Conservation (phyloP, 1,284 basidiomycete species). For the Cutaneotrichosporon cutaneum region DNA sequence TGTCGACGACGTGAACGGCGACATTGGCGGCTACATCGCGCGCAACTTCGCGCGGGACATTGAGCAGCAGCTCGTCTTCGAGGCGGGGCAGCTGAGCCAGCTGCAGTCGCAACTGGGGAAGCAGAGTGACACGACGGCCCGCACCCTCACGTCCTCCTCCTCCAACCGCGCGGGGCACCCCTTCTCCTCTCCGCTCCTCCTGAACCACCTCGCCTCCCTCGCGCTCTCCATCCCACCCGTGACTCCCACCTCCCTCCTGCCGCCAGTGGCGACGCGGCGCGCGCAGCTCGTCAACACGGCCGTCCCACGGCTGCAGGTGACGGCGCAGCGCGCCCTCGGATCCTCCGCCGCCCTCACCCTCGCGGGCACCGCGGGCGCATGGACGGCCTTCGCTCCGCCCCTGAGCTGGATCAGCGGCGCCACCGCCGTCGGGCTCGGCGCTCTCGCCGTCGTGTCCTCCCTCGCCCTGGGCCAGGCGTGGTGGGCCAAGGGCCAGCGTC, state of each 20-base stretch:
- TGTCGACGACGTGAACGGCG: constrained; percentile 68
- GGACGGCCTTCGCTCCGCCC: constrained; percentile 42
- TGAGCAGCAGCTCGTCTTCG: constrained; percentile 69
- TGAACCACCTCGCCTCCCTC: constrained; percentile 62
- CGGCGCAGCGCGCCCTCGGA: constrained; percentile 65
- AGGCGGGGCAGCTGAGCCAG: constrained; percentile 65
- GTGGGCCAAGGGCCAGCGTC: constrained; percentile 69
- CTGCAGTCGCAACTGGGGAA: constrained; percentile 58
- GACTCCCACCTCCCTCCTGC: constrained; percentile 58
- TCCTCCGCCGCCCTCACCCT: constrained; percentile 50
- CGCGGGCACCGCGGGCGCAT: constrained; percentile 54
- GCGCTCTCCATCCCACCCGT: constrained; percentile 59
- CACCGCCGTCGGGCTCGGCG: constrained; percentile 64
- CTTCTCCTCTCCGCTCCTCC: constrained; percentile 65
- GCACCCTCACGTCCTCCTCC: constrained; percentile 26
- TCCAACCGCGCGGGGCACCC: constrained; percentile 52
- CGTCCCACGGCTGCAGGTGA: constrained; percentile 64
- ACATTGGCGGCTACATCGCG: constrained; percentile 60
- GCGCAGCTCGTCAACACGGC: constrained; percentile 61
- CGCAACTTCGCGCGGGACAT: constrained; percentile 65
- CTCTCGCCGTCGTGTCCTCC: constrained; percentile 59
- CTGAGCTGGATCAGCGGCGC: constrained; percentile 29
- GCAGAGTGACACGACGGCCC: constrained; percentile 53
- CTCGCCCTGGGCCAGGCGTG: constrained; percentile 66
- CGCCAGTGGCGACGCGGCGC: constrained; percentile 61